These are phyloP conservation scores for Fusarium anguioides DNA, from an alignment of 2,329 filamentous ascomycete species.

Conservation along the genomic window DNA sequence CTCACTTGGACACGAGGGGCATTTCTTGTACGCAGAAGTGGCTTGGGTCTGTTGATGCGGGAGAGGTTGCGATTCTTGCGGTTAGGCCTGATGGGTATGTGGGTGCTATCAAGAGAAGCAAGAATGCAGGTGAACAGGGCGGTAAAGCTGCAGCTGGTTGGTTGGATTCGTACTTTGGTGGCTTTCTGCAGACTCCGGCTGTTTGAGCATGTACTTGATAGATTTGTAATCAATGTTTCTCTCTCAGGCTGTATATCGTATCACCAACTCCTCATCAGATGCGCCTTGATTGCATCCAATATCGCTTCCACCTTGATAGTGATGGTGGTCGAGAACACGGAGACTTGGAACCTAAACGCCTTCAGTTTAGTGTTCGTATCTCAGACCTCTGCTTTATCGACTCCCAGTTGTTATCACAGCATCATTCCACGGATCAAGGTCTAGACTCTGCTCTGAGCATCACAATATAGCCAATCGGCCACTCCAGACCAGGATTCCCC, in stretches of 20 bases:
- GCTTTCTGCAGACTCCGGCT: conserved; percentile 63
- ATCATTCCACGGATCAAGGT: too few species aligned
- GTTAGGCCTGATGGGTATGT: conserved; percentile 80
- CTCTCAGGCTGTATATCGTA: too few species aligned
- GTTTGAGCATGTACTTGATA: not conserved
- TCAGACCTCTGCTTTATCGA: not conserved
- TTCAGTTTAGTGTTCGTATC: not conserved
- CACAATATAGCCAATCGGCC: not conserved
- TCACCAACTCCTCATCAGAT: too few species aligned
- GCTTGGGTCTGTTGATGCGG: conserved; percentile 67
- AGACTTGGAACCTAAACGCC: not conserved
- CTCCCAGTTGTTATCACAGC: not conserved
- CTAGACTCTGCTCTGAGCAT: not conserved
- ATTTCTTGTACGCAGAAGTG: conserved; percentile 73
- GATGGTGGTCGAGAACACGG: not conserved
- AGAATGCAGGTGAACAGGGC: conserved; percentile 60
- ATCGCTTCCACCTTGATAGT: not conserved
- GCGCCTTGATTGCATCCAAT: too few species aligned
- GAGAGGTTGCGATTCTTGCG: conserved; percentile 71
- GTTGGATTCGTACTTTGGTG: conserved; percentile 64
- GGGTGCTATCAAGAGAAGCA: conserved; percentile 69
- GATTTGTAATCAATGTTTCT: accelerated
- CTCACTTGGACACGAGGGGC: conserved; percentile 63
- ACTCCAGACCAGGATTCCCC: too few species aligned
- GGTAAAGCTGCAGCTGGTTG: conserved; percentile 63